A percentile compares a stretch with the other conserved stretches of the same genome.
Conservation (phyloP, 2,329 filamentous ascomycete species). For the Trichoderma oligosporum region DNA sequence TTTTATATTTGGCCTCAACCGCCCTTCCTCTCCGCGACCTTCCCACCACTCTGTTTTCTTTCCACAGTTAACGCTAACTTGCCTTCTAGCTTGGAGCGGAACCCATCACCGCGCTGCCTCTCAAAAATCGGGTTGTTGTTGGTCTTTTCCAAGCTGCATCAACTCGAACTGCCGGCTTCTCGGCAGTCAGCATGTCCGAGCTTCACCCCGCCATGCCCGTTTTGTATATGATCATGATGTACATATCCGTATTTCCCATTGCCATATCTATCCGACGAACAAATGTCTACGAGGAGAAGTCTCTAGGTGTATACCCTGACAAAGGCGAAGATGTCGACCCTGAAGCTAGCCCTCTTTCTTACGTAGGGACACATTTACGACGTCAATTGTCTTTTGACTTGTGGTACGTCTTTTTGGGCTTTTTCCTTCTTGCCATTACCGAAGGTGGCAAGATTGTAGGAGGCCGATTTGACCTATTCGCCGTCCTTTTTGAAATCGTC, state of each 20-base stretch:
- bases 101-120: constrained; percentile 63
- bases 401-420: constrained; percentile 92
- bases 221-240: constrained; percentile 98
- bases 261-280: constrained; percentile 91
- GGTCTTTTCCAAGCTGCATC: constrained; percentile 87
- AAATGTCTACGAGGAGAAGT: constrained; percentile 94
- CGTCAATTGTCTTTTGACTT: constrained; percentile 93
- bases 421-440: constrained; percentile 87
- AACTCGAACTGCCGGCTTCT: constrained; percentile 87
- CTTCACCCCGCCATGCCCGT: constrained; percentile 91
- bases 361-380: constrained; percentile 86
- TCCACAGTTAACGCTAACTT: constrained; percentile 25
- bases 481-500: constrained; percentile 77
- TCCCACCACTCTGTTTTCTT: background rate
- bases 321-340: constrained; percentile 44
- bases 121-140: constrained; percentile 73
- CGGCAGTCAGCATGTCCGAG: constrained; percentile 69
- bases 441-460: constrained; percentile 70
- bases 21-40: too few relatives aligned
- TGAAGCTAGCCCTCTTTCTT: constrained; percentile 64
- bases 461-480: constrained; percentile 63
- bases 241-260: constrained; percentile 94
- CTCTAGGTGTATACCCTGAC: constrained; percentile 66
- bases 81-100: constrained; percentile 62
- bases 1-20: constrained; percentile 21